These are phyloP conservation scores for Colletotrichum destructivum DNA, from an alignment of 2,329 filamentous ascomycete genomes.

Conservation along the genomic window DNA sequence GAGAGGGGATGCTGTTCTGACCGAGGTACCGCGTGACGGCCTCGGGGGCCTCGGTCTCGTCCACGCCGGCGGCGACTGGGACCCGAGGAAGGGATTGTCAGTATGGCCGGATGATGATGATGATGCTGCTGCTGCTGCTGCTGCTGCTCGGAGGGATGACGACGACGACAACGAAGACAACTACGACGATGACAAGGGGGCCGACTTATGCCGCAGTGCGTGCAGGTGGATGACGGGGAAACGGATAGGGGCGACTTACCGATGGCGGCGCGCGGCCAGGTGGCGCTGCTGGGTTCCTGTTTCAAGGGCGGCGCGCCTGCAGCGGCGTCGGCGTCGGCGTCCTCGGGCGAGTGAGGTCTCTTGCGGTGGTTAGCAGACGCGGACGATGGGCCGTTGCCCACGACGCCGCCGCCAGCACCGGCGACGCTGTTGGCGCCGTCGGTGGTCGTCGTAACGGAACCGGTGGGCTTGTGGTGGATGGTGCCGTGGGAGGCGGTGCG, in stretches of 20 bases:
- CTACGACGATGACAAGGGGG: conserved; percentile 6
- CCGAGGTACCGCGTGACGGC: conserved; percentile 72
- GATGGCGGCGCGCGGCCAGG: conserved; percentile 59
- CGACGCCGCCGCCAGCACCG: conserved; percentile 37
- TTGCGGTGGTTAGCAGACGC: conserved; percentile 49
- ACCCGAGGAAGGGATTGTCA: conserved; percentile 28
- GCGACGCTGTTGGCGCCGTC: conserved; percentile 43
- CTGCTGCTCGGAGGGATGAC: conserved; percentile 25
- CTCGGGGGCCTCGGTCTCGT: conserved; percentile 69
- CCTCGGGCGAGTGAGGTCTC: conserved; percentile 61
- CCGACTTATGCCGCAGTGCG: conserved; percentile 41
- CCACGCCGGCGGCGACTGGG: conserved; percentile 56
- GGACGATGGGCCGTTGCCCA: conserved; percentile 46
- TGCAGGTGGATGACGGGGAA: no score
- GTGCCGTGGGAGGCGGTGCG: conserved; percentile 51
- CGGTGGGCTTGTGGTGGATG: conserved; percentile 48
- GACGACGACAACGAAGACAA: not conserved
- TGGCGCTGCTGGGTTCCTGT: conserved; percentile 56
- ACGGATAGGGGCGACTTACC: conserved; percentile 47
- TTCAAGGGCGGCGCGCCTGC: conserved; percentile 44
- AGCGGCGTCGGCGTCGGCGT: conserved; percentile 53
- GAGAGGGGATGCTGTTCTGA: conserved; percentile 78
- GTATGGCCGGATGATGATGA: conserved; percentile 20
- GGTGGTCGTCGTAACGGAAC: conserved; percentile 45
- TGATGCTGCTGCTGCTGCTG: conserved; percentile 14